Evolutionary conservation across 768 basidiomycete genomes (phyloP), one percentile per base, ranked within the genome.

Genomic region (Mycena alexandri): DNA sequence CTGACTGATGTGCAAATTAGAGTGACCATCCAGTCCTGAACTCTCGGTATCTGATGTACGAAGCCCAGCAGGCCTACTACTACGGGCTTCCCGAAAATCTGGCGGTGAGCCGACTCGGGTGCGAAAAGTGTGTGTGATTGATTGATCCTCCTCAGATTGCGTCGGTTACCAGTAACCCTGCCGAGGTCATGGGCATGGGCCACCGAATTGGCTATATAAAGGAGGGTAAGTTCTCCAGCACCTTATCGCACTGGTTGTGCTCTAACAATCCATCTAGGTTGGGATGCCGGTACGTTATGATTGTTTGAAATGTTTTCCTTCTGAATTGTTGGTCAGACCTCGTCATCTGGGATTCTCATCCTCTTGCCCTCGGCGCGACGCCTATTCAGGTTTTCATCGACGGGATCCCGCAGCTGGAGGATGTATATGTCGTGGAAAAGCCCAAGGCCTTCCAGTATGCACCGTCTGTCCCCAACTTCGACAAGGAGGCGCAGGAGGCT

Each of bases 371-470:
- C 5, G 93, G 93, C 4, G 93, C 94, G n/a, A 94, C 93, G 0
- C 95, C 94, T 3, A 81, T 84, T 41, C 94, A 96, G 80, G 94
- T 95, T 21, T 94, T 89, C 79, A 93, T 97, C 66, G 96, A 98
- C 72, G 96, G 96, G 2, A 90, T 97, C 54, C 79, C 90, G 1
- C 96, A 98, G 74, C 73, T 93, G 3, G 72, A 80, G 34, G 73
- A 78, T 3, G 84, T 89, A 3, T 75, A 82, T 69, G 75, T 85
- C 19, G 75, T 83, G 43, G 52, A 78, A 55, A 95, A 96, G 74
- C 84, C 85, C 2, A 61, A 69, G 10, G 64, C 75, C 17, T 85
- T 80, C 74, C 86, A 87, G 68, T 71, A 72, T 9, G 55, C 76
- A 8, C 92, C 93, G 0, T 79, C 77, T 46, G 87, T 89, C 2